phyloP scores from a whole-genome alignment of 176 grass and related monocot genomes.

The Oryza glumipatula region DNA sequence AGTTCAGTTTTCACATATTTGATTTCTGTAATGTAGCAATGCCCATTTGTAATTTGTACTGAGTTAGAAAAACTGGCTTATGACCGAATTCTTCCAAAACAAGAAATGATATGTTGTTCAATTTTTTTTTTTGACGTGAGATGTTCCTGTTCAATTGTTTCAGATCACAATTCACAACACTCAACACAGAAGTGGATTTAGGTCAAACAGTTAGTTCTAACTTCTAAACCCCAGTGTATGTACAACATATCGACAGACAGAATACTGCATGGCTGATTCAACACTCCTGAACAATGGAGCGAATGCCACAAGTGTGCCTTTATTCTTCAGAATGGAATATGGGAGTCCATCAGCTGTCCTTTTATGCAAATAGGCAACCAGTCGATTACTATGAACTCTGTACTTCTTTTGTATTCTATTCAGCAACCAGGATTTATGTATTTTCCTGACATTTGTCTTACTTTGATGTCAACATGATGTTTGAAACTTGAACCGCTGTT shows the following conservation, averaged over 20 bases:
- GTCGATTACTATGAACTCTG: neutral
- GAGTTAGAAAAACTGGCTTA: too few species aligned
- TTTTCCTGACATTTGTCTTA: neutral
- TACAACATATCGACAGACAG: neutral
- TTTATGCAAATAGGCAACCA: neutral
- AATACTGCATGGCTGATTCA: neutral
- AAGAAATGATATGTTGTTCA: too few species aligned
- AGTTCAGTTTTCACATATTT: too few species aligned
- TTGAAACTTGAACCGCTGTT: neutral
- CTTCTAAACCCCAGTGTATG: neutral
- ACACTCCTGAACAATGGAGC: neutral
- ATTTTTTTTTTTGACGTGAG: too few species aligned
- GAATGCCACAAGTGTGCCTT: neutral
- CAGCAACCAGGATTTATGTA: neutral
- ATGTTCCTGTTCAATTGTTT: neutral
- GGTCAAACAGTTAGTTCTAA: neutral
- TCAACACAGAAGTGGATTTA: neutral
- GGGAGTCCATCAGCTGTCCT: neutral
- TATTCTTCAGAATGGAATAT: neutral
- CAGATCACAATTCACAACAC: neutral
- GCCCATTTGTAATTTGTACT: rapidly evolving
- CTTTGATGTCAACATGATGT: neutral
- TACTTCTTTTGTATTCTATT: neutral
- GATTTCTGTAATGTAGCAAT: too few species aligned
- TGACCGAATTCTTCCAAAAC: too few species aligned